These are phyloP conservation scores for Cladosporium sp. DNA, from an alignment of 2,329 filamentous ascomycete genomes.

Conservation along the genomic window DNA sequence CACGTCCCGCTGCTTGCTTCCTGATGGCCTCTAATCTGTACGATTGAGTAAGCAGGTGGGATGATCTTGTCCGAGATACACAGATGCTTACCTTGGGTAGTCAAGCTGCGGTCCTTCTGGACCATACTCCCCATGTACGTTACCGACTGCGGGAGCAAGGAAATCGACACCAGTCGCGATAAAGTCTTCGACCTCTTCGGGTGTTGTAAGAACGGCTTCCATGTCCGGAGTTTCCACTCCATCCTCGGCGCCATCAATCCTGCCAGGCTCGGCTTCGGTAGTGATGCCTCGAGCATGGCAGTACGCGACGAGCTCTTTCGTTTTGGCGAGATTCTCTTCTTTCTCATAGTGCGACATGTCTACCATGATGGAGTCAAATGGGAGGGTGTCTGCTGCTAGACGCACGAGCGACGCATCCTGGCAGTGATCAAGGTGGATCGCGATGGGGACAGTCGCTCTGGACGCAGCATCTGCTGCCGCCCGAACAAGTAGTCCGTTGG, in stretches of 20 bases:
- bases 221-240: conserved; percentile 36
- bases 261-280: conserved; percentile 37
- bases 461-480: conserved; percentile 30
- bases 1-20: conserved; percentile 41
- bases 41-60: neutral
- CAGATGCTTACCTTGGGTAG: conserved; percentile 26
- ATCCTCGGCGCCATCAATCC: conserved; percentile 40
- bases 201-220: conserved; percentile 34
- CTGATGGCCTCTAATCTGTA: conserved; percentile 43
- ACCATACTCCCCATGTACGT: conserved; percentile 37
- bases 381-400: conserved; percentile 26
- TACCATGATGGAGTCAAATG: conserved; percentile 39
- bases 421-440: conserved; percentile 36
- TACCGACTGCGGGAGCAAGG: conserved; percentile 37
- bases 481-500: conserved; percentile 31
- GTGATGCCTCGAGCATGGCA: conserved; percentile 36
- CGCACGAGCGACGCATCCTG: conserved; percentile 29
- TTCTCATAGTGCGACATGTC: conserved; percentile 40
- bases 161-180: conserved; percentile 36
- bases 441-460: conserved; percentile 31
- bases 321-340: conserved; percentile 35
- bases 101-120: conserved; percentile 38
- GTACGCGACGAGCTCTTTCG: conserved; percentile 32
- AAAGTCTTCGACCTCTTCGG: conserved; percentile 34
- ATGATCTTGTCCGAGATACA: neutral